Conservation (phyloP, 371 early-diverging fungal species). For the Batrachochytrium dendrobatidis region DNA sequence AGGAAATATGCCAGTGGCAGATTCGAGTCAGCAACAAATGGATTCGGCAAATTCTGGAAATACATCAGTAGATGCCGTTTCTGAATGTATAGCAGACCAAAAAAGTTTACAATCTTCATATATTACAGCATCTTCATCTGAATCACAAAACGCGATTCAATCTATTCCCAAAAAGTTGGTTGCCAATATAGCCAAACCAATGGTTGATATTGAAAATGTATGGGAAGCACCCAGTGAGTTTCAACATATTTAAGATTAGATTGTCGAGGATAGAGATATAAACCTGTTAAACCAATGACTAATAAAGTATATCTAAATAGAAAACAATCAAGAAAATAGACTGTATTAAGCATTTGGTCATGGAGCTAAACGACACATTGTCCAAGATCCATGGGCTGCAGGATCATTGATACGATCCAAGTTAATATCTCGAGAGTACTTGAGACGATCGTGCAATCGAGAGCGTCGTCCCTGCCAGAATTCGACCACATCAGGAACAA, state of each 20-base stretch:
- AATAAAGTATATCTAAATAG: not conserved
- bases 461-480: conserved; percentile 44
- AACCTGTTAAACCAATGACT: not conserved
- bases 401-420: not conserved
- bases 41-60: not conserved
- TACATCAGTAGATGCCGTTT: no score
- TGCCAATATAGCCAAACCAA: not conserved
- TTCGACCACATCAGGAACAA: conserved; percentile 36
- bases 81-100: no score
- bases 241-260: conserved; percentile 4
- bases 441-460: conserved; percentile 37
- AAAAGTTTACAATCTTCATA: no score
- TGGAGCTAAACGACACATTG: conserved; percentile 16
- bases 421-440: conserved; percentile 5
- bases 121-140: not conserved
- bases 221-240: conserved; percentile 13
- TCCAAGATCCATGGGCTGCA: conserved; percentile 14
- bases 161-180: not conserved
- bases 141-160: no score
- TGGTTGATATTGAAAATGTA: conserved; percentile 7
- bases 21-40: not conserved
- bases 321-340: not conserved
- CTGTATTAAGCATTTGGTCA: no score
- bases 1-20: not conserved
- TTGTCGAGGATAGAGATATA: not conserved